Base-by-base conservation (phyloP, 345 rosid genomes). In the Citropsis articulata region DNA sequence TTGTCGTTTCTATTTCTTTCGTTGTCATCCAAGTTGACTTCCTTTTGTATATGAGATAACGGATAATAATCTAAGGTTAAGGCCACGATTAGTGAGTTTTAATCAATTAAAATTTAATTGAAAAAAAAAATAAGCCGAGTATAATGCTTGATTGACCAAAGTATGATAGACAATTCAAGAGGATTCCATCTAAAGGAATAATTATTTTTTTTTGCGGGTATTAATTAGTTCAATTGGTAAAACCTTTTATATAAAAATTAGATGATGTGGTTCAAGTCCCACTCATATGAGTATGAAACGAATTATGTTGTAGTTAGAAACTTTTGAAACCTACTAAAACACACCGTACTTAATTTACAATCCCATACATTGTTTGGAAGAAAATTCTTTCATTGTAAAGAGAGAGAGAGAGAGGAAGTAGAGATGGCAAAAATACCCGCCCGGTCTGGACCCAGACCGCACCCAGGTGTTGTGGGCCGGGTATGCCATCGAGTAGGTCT, bases 1-100 rank as follows among this genome's bases (percentile, higher is more conserved):
- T 16, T 53, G 31, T 75, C 8, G 30, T 50, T 22, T 75, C 42
- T 35, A 22, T 64, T 33, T 55, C 67, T n/a, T 50, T n/a, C 63
- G 18, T 66, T n/a, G 71, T 40, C 57, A 25, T 48, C 50, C 48
- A 66, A 53, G 64, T 65, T 66, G 78, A 76, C 78, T 66, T 30
- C n/a, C 40, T 28, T 48, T 63, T 65, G 28, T 50, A 48, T 24
- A 35, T 67, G 25, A 14, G 36, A n/a, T 5, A 36, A 38, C 35
- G 14, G 53, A 36, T 40, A 60, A 73, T 73, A 60, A 73, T 73
- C 67, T 40, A 62, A 42, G 21, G 14, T 55, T 35, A 66, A 66
- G 45, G 57, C n/a, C 61, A 66, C 9, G 13, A n/a, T 24, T 4
- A 53, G 64, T 35, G 24, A 2, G 16, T 76, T 27, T 10, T 16